Conservation (phyloP, 257 asterid species). For the Plectranthus barbatus region DNA sequence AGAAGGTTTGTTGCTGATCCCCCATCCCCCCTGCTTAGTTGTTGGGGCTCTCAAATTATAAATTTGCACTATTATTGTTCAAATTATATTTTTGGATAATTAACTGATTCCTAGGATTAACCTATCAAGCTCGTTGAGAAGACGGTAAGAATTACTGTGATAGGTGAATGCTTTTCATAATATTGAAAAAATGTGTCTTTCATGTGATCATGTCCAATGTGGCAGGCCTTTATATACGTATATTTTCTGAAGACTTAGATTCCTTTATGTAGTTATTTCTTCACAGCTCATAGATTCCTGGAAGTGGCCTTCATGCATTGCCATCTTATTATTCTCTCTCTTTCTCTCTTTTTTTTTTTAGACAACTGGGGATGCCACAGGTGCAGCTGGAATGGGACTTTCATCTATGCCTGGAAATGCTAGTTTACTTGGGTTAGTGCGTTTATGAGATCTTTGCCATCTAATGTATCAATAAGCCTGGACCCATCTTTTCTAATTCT, state of each 20-base stretch:
- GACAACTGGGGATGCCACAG: slow-evolving; percentile 61
- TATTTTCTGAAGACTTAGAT: neutral
- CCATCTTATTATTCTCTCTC: slow-evolving; percentile 15
- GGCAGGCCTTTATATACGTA: neutral
- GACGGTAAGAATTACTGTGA: neutral
- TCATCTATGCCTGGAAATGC: slow-evolving; percentile 82
- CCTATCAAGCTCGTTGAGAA: neutral
- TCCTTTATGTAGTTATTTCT: neutral
- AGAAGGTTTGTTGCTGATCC: slow-evolving; percentile 46
- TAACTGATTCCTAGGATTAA: slow-evolving; percentile 3
- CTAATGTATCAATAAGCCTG: neutral
- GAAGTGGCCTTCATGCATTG: neutral
- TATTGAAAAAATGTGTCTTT: neutral
- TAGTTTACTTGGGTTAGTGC: slow-evolving; percentile 84
- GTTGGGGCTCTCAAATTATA: neutral
- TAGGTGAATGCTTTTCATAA: slow-evolving; percentile 3
- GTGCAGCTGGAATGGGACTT: slow-evolving; percentile 46
- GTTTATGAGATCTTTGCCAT: neutral
- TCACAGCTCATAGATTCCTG: neutral
- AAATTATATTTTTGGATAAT: neutral
- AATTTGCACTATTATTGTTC: neutral
- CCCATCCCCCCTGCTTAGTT: slow-evolving; percentile 2
- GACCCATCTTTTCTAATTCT: neutral
- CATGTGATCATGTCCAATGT: neutral
- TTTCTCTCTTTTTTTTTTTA: too few relatives aligned